Evolutionary conservation across 2,329 filamentous ascomycete species (phyloP).

Genomic region (Ilyonectria sp.): DNA sequence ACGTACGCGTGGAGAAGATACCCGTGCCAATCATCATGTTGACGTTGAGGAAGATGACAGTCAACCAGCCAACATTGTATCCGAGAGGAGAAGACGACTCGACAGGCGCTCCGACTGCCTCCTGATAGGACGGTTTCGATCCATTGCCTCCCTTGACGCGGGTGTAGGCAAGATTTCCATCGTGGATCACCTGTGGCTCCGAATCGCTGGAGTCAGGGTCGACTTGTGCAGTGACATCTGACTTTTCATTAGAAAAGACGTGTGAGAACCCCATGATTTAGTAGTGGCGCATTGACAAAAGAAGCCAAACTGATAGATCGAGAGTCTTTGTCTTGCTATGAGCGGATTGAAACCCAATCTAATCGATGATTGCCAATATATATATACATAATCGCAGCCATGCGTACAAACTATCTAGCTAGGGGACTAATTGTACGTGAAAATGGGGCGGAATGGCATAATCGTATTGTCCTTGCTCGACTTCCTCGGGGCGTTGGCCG

Average conservation of each 20-base stretch:
- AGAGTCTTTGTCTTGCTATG: neutral
- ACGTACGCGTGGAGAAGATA: conserved; percentile 75
- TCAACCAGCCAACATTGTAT: conserved; percentile 69
- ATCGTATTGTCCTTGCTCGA: conserved; percentile 1
- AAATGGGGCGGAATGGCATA: conserved; percentile 18
- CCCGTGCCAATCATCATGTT: conserved; percentile 76
- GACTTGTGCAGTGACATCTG: neutral
- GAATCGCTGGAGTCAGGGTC: conserved; percentile 27
- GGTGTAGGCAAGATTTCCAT: conserved; percentile 40
- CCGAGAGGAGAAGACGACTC: conserved; percentile 72
- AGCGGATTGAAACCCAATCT: too few species aligned
- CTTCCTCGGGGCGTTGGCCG: neutral
- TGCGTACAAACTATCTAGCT: neutral
- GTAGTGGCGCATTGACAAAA: neutral
- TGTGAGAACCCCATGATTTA: neutral
- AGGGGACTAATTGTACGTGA: conserved; percentile 1
- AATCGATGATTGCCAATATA: conserved; percentile 4
- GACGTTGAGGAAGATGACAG: conserved; percentile 73
- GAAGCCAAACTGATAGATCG: neutral
- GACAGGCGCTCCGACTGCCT: conserved; percentile 74
- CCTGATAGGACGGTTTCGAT: conserved; percentile 68
- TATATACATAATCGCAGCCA: conserved; percentile 1
- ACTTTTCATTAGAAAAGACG: conserved; percentile 16
- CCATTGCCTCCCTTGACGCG: conserved; percentile 62
- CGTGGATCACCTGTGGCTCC: conserved; percentile 35